Evolutionary conservation across 2,329 filamentous ascomycete genomes (phyloP), one percentile per base, ranked within the genome.

Genomic region (Plectosphaerella cucumerina): DNA sequence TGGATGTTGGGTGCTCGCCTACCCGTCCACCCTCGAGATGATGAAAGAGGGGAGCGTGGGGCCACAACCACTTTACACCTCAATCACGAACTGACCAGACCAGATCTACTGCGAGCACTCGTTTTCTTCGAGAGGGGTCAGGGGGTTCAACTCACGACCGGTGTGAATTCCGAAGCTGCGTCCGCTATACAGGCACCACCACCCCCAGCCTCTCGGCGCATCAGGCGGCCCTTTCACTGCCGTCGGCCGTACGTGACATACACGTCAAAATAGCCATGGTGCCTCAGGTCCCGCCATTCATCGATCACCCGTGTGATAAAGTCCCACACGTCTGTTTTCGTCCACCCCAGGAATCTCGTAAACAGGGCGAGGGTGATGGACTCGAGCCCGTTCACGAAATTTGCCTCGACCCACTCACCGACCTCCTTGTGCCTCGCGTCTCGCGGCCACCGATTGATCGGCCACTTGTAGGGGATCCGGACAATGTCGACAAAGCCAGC

Each of bases 361-460:
- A 63, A 54, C 8, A 61, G 54, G 15, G 61, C 61, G 33, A 66
- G 48, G 14, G 61, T 57, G 17, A 60, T 56, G 23, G 55, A 53
- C 44, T 63, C 61, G 26, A 63, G 48, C 11, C 54, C 58, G n/a
- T 50, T 45, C 42, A 53, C 54, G 42, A 60, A 58, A 23, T 63
- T 59, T 23, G 54, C 52, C 23, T 58, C 50, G 17, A 47, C 54
- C 60, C 58, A 62, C 37, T 50, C 21, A 15, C 61, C 61, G 20
- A 63, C 44, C 21, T 50, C 55, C 50, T 66, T 66, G 46, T 61
- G 52, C 31, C 56, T 55, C 23, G 48, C 50, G 26, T 60, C 59
- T 21, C 50, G 55, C 45, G 64, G 59, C 64, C 64, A 67, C 9
- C 52, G 47, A 31, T 65, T 65, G 47, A 60, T 57, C 2, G 64